Percentiles rank a stretch among this genome's conserved stretches.
These are phyloP conservation scores for Diaporthe citri DNA, from an alignment of 2,329 filamentous ascomycete species.

Conservation along the genomic window DNA sequence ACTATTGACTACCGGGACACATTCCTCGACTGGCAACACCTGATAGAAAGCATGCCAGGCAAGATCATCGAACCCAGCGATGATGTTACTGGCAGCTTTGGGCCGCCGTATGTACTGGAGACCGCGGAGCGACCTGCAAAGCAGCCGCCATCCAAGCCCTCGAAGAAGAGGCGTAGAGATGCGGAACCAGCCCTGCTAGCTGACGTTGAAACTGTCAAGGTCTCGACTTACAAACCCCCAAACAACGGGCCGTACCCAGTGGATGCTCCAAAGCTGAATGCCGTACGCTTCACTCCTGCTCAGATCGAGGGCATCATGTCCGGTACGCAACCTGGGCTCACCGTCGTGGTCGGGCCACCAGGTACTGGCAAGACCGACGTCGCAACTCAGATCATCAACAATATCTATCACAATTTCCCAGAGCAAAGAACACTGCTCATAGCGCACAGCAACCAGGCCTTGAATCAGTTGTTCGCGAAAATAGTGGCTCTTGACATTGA, in stretches of 20 bases:
- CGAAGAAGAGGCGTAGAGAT: slow-evolving; percentile 90
- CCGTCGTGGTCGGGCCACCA: slow-evolving; percentile 92
- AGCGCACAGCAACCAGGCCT: slow-evolving; percentile 96
- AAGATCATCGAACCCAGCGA: slow-evolving; percentile 85
- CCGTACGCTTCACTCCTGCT: slow-evolving; percentile 88
- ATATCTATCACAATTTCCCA: slow-evolving; percentile 98
- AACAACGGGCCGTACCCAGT: slow-evolving; percentile 92
- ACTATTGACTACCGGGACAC: slow-evolving; percentile 93
- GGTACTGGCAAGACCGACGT: slow-evolving; percentile 99
- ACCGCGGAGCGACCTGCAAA: slow-evolving; percentile 67
- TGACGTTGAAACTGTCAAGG: slow-evolving; percentile 77
- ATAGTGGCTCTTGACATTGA: slow-evolving; percentile 98
- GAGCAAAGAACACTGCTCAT: slow-evolving; percentile 91
- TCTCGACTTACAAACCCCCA: slow-evolving; percentile 89
- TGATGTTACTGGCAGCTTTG: slow-evolving; percentile 79
- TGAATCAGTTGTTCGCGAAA: slow-evolving; percentile 98
- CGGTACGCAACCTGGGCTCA: slow-evolving; percentile 93
- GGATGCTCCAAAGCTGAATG: slow-evolving; percentile 85
- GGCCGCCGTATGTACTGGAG: slow-evolving; percentile 89
- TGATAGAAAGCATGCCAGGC: slow-evolving; percentile 89
- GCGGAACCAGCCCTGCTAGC: slow-evolving; percentile 74
- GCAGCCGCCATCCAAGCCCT: slow-evolving; percentile 67
- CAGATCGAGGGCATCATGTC: slow-evolving; percentile 95
- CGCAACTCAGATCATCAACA: slow-evolving; percentile 97
- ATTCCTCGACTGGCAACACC: slow-evolving; percentile 94